A percentile compares a stretch with the other conserved stretches of the same genome.
Conservation (phyloP, 2,329 filamentous ascomycete species). For the Neonectria faginata region DNA sequence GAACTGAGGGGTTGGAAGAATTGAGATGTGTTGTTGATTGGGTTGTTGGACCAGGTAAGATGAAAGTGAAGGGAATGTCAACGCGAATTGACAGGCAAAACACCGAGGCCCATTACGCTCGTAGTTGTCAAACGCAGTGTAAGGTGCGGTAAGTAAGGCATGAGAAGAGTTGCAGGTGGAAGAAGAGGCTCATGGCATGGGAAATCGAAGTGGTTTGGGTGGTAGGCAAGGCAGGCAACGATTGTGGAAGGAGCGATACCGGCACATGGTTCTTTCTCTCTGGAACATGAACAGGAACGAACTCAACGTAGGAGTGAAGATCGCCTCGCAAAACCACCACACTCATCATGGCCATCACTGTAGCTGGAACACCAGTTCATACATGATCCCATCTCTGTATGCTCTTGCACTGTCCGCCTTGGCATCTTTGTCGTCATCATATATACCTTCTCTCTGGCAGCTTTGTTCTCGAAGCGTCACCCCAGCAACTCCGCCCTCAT, state of each 20-base stretch:
- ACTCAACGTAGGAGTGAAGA: neutral
- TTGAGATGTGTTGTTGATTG: neutral
- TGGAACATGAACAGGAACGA: neutral
- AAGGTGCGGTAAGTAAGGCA: too few relatives aligned
- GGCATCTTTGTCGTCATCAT: neutral
- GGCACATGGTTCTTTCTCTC: neutral
- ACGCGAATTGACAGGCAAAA: neutral
- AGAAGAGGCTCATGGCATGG: neutral
- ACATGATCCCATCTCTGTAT: neutral
- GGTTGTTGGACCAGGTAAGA: neutral
- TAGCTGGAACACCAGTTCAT: neutral
- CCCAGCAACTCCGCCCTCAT: neutral
- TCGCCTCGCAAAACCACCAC: neutral
- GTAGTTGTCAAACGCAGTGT: neutral
- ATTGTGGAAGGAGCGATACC: neutral
- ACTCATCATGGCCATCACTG: neutral
- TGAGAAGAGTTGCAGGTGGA: neutral
- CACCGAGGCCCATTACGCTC: neutral
- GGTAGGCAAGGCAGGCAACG: neutral
- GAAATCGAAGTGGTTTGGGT: neutral
- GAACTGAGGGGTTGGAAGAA: neutral
- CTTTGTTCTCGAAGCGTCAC: neutral
- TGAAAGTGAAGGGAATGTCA: slow-evolving; percentile 1
- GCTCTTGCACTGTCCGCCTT: neutral
- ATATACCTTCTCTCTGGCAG: neutral